Evolutionary conservation across 148 eudicot species (phyloP), one percentile per base, ranked within the genome.

Genomic region (Hydrangea macrophylla): DNA sequence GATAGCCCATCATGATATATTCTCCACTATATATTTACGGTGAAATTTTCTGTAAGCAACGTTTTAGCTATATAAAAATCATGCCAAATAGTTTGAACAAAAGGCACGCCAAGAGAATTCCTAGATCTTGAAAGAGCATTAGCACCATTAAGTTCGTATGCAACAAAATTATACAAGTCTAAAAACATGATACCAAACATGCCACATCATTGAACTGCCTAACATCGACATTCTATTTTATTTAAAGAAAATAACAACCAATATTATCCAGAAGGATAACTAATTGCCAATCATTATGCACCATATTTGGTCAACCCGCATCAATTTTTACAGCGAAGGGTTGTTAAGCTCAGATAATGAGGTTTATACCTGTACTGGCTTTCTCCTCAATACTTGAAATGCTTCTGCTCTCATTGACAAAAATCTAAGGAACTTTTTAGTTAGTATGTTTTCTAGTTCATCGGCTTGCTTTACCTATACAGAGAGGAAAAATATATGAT

Each of bases 371-470:
- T 93, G 96, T 13, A 90, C 96, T 62, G 97, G 98, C 76, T 94
- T 91, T 87, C 99, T 85, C 79, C 99, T 76, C 75, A 94, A 69
- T 27, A 94, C 96, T 78, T 94, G 86, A 87, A 94, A 94, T 70
- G 97, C 99, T 85, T 94, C 97, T 23, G 99, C 99, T 73, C 99
- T 81, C 99, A 94, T 94, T 5, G 99, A 90, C 79, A 90, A 76
- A 81, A 94, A 94, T 79, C 99, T 81, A 37, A 94, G 97, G 55
- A 94, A 93, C 70, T 94, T 94, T 79, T 94, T 94, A 26, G 99
- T 76, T 54, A 94, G 76, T 54, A 94, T 91, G 78, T 91, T 91
- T 79, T 94, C 99, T 72, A 94, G 88, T 82, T 94, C 99, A 84
- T 94, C 99, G 26, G 99, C 80, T 71, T 94, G 99, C 75, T 87